phyloP scores from a whole-genome alignment of 2,329 filamentous ascomycete species.

The Alternaria ethzedia region DNA sequence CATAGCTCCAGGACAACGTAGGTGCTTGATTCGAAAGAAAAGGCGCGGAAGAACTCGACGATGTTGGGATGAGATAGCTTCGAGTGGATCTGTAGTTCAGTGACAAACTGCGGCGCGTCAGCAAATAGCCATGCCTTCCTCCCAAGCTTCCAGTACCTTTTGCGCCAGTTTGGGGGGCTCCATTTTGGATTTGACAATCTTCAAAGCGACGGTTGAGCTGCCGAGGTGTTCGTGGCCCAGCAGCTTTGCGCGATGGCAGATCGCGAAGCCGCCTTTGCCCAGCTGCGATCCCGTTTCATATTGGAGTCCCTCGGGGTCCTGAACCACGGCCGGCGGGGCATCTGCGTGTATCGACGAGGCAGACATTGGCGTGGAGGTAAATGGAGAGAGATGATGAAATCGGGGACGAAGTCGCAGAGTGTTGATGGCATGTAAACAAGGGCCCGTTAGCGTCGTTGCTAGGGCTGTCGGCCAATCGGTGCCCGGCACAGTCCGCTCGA shows the following conservation, averaged over 20 bases:
- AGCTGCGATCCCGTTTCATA: constrained; percentile 78
- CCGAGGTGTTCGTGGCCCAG: constrained; percentile 61
- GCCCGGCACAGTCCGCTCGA: constrained; percentile 1
- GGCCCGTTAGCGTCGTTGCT: constrained; percentile 17
- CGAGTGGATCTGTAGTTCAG: constrained; percentile 95
- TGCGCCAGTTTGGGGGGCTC: constrained; percentile 79
- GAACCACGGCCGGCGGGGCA: constrained; percentile 63
- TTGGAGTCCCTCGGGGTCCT: constrained; percentile 71
- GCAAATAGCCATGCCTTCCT: constrained; percentile 6
- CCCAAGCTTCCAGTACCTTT: constrained; percentile 64
- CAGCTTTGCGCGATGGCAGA: constrained; percentile 76
- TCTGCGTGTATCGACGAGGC: constrained; percentile 58
- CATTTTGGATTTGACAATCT: constrained; percentile 86
- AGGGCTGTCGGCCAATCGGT: constrained; percentile 14
- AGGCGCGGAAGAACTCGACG: constrained; percentile 92
- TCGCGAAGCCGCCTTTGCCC: constrained; percentile 82
- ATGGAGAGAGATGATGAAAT: constrained; percentile 30
- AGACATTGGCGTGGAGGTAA: constrained; percentile 44
- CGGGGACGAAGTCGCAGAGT: constrained; percentile 33
- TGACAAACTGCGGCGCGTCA: constrained; percentile 64
- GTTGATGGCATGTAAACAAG: constrained; percentile 24
- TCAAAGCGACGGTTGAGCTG: constrained; percentile 74
- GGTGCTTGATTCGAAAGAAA: constrained; percentile 85
- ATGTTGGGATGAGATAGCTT: constrained; percentile 97
- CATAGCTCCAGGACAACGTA: constrained; percentile 95